phyloP scores from a whole-genome alignment of 208 protist species.

The Porcisia hertigi region DNA sequence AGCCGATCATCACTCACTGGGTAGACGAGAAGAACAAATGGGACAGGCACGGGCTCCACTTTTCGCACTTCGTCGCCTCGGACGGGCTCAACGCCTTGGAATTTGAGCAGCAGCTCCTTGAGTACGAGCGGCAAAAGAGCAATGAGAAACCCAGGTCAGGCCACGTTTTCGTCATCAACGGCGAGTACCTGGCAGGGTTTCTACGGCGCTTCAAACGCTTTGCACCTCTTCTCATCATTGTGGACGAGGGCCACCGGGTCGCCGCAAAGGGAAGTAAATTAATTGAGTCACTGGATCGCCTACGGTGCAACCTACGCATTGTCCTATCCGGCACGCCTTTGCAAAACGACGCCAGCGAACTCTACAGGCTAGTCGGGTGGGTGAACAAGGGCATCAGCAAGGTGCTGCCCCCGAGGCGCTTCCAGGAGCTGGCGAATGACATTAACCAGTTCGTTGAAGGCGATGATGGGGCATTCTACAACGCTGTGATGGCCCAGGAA shows the following conservation, averaged over 20 bases:
- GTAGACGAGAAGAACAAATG: conserved; percentile 73
- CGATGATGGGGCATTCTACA: conserved; percentile 52
- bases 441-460: conserved; percentile 82
- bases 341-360: conserved; percentile 84
- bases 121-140: conserved; percentile 54
- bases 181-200: conserved; percentile 62
- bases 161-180: conserved; percentile 81
- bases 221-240: conserved; percentile 70
- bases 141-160: conserved; percentile 33
- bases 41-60: conserved; percentile 60
- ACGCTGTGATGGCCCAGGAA: conserved; percentile 61
- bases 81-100: conserved; percentile 36
- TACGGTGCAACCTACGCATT: conserved; percentile 59
- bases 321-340: conserved; percentile 91
- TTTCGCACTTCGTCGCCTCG: conserved; percentile 64
- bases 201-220: conserved; percentile 53
- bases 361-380: conserved; percentile 87
- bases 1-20: conserved; percentile 84
- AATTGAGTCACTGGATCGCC: conserved; percentile 48
- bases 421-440: conserved; percentile 49
- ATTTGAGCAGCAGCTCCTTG: conserved; percentile 51
- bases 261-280: conserved; percentile 69
- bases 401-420: conserved; percentile 54
- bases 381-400: conserved; percentile 52
- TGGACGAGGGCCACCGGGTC: conserved; percentile 87